Evolutionary conservation across 73 alveolate species (phyloP).

Genomic region (Paramecium sonneborni): DNA sequence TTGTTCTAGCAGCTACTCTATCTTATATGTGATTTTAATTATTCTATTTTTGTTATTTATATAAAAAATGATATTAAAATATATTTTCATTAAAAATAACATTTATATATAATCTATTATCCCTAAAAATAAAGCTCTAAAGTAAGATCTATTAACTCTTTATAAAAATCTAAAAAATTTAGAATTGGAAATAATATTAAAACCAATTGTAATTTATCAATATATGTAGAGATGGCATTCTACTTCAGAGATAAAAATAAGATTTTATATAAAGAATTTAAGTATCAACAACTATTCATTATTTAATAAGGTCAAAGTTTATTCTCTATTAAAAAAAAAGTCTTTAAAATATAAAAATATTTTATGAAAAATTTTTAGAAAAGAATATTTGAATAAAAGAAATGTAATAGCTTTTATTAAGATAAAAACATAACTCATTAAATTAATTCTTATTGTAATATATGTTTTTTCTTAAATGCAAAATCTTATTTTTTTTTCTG

Average conservation of each 20-base stretch:
- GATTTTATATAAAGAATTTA: conserved; percentile 93
- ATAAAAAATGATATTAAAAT: conserved; percentile 26
- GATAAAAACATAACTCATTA: not conserved
- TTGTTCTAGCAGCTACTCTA: conserved; percentile 9
- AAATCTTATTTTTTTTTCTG: not conserved
- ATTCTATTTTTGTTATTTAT: not conserved
- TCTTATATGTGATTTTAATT: conserved; percentile 30
- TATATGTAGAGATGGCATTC: conserved; percentile 98
- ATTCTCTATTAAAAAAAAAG: conserved; percentile 81
- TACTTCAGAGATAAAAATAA: conserved; percentile 97
- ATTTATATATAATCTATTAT: not conserved
- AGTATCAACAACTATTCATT: conserved; percentile 97
- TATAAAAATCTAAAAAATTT: conserved; percentile 82
- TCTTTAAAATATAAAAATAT: too few species aligned
- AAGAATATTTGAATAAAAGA: too few species aligned
- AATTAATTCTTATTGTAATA: not conserved
- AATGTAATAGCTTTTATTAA: not conserved
- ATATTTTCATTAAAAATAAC: not conserved
- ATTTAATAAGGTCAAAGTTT: conserved; percentile 77
- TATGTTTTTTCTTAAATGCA: not conserved
- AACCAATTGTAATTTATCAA: conserved; percentile 77
- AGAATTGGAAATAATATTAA: conserved; percentile 97
- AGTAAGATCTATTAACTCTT: conserved; percentile 67
- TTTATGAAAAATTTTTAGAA: too few species aligned
- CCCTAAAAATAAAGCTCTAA: not conserved